Evolutionary conservation across 2,329 filamentous ascomycete genomes (phyloP), one percentile per base, ranked within the genome.

Genomic region (Apiospora saccharicola): DNA sequence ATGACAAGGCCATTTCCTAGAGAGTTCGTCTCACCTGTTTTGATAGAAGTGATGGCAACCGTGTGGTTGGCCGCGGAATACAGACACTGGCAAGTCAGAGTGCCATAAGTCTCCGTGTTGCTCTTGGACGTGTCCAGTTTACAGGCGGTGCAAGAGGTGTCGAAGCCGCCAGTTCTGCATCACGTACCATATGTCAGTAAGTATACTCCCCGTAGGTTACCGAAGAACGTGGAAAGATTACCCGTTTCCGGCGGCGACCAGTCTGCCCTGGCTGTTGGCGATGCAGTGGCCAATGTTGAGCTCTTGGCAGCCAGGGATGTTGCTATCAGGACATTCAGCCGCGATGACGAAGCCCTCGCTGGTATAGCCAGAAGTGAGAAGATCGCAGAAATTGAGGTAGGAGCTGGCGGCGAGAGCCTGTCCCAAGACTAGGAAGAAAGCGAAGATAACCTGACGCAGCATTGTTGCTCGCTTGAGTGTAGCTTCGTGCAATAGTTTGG

Each of bases 281-380:
- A 73, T 69, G 49, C 72, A 73, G 7, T 67, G 70, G 22, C 57
- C 68, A 57, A 73, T 71, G 64, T 73, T 69, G 53, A 73, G 71
- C 37, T 70, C 44, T 26, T 72, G 70, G 26, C 72, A 73, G 13
- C 34, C 43, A 34, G 30, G 24, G 16, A 37, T 37, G 22, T 46
- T 37, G 37, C 24, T 37, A n/a, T 53, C 69, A 19, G 49, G 61
- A 51, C 72, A 73, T 43, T 44, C 41, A 12, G 72, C 72, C 12
- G 57, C 57, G 30, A 64, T 41, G 57, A 64, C 57, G 10, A 64
- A 64, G 34, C 57, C 57, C 22, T 64, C 57, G 57, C 30, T 64
- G 34, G 34, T 64, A 22, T 64, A 64, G 57, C 57, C 57, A 19
- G n/a, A 64, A 19, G 57, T 41, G 3, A 64, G 34, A n/a, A 24